Evolutionary conservation across 106 monocot genomes (phyloP), one percentile per base, ranked within the genome.

Genomic region (Dendrobium huoshanense): DNA sequence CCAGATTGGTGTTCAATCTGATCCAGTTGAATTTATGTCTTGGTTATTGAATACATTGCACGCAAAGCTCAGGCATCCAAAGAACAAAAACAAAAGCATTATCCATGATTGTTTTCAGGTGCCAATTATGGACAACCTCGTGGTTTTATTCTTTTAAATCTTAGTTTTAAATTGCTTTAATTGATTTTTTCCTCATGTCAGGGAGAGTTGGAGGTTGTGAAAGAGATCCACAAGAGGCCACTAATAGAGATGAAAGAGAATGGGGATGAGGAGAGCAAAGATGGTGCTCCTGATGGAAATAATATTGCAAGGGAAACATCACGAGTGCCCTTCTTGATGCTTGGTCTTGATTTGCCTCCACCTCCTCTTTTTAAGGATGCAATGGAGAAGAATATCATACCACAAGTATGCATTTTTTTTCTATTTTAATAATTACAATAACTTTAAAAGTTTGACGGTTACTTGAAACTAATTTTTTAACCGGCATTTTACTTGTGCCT

Each of bases 341-440:
- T 99, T 77, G 99, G 99, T 79, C 93, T 99, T 78, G 99, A 99
- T 67, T 86, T 99, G 77, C 99, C 99, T 29, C 93, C 99, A 27
- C 99, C 99, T 24, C 99, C 95, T 33, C 92, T 99, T 84, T 99
- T 99, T 80, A 95, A 99, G 80, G 98, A 99, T 82, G 91, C 95
- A 41, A 91, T 99, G 95, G 98, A 95, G 79, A 99, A 99, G 81
- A 99, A 99, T 83, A 99, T 99, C 44, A 99, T 99, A 83, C 99
- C 99, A 55, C 99, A 99, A 88, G 99, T 95, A 51, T 81, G 85
- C 4, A 55, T 9, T 73, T 51, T 51, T 20, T 79, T 79, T 54
- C 25, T 55, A 75, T 48, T 47, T 47, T 47, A 48, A 76, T 41
- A 43, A 77, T 9, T 42, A 55, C 17, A 17, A 15, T 55, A 24